Base-by-base conservation (phyloP, 1,139 yeast genomes). In the Sugiyamaella grinbergsii region DNA sequence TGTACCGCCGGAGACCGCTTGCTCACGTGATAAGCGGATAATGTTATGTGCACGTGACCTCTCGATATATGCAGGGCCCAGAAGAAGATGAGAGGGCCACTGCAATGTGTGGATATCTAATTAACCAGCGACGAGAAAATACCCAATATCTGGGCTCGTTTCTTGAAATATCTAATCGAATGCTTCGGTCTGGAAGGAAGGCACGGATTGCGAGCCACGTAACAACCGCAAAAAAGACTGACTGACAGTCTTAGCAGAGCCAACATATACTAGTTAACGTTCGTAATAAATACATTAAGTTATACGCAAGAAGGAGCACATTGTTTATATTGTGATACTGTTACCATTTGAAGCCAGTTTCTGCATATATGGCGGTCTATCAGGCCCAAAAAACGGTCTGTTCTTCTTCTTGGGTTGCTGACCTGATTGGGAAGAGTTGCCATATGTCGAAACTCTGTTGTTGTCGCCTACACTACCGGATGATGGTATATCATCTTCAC, bases 301-400 rank as follows among this genome's bases (percentile, higher is more conserved):
- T 33, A 33, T 33, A 33, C 15, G 37, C 15, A 8, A 29, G 4
- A 29, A 29, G 10, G 8, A 24, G 10, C 5, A 6, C 5, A 5
- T 24, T 24, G 5, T 24, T 6, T 5, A 24, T 24, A 24, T 24
- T 8, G 16, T 16, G 15, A 5, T 32, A 19, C 5, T 19, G 11
- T 16, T 28, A 7, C 39, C 42, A 29, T 28, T 37, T 13, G 40
- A 11, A 16, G 42, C 15, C n/a, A 19, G 22, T 10, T 39, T 39
- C 23, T 22, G 47, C 59, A 57, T 51, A 8, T 52, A 39, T 8
- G 62, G 62, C 1, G 62, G 62, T 20, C 58, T 34, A 18, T 56
- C 61, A 6, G 62, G 62, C 1, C 62, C 62, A 50, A 50, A 58
- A n/a, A 51, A 47, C 8, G 54, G 58, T 42, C 49, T 54, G 7